A percentile compares a stretch with the other conserved stretches of the same genome.
These are phyloP conservation scores for Aspergillus pseudotamarii DNA, from an alignment of 2,329 filamentous ascomycete genomes.

Conservation along the genomic window DNA sequence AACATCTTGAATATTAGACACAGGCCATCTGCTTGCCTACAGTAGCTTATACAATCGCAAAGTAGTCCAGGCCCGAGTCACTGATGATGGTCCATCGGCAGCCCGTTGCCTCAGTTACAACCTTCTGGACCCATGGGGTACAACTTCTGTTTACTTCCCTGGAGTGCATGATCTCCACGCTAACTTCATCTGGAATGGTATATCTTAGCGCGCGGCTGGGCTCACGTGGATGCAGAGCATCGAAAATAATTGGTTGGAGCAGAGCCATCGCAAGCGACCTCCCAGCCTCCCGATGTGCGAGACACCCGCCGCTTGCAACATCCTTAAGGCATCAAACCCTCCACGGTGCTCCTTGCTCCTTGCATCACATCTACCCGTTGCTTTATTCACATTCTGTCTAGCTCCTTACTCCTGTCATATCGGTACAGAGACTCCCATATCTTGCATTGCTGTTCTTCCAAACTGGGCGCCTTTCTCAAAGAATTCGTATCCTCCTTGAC, in stretches of 20 bases:
- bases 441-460: slow-evolving; percentile 1
- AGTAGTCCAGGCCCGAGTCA: neutral
- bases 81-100: neutral
- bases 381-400: slow-evolving; percentile 9
- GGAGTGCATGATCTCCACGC: slow-evolving; percentile 11
- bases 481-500: neutral
- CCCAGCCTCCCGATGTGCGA: slow-evolving; percentile 28
- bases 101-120: slow-evolving; percentile 27
- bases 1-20: neutral
- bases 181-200: slow-evolving; percentile 18
- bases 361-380: slow-evolving; percentile 14
- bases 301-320: slow-evolving; percentile 23
- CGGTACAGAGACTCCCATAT: slow-evolving; percentile 10
- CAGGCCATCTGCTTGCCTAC: neutral
- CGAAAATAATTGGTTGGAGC: slow-evolving; percentile 24
- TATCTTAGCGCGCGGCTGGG: slow-evolving; percentile 28
- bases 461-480: neutral
- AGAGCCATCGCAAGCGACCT: slow-evolving; percentile 21
- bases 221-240: slow-evolving; percentile 27
- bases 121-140: slow-evolving; percentile 15
- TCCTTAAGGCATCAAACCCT: slow-evolving; percentile 31
- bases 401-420: slow-evolving; percentile 18
- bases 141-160: slow-evolving; percentile 24
- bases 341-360: slow-evolving; percentile 22
- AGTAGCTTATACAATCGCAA: neutral